These are phyloP conservation scores for Aspergillaceae sp. DNA, from an alignment of 2,329 filamentous ascomycete species.

Conservation along the genomic window DNA sequence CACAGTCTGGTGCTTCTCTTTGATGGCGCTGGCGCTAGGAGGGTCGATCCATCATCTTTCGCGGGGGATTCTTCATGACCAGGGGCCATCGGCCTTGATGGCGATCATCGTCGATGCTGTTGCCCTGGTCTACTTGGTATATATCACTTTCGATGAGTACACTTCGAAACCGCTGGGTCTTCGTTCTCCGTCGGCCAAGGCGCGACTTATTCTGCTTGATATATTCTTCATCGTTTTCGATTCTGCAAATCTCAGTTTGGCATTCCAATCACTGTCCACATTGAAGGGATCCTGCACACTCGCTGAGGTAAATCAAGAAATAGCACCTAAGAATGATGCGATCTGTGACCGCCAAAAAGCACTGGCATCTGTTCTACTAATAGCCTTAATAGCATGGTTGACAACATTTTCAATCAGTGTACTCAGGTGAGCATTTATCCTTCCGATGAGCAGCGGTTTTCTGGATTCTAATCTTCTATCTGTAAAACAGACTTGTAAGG, in stretches of 20 bases:
- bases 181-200: constrained; percentile 73
- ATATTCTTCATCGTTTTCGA: constrained; percentile 97
- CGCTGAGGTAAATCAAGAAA: constrained; percentile 28
- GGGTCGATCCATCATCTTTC: constrained; percentile 62
- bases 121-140: constrained; percentile 80
- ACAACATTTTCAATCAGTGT: constrained; percentile 82
- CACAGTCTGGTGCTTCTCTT: constrained; percentile 72
- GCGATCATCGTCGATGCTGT: constrained; percentile 83
- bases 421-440: constrained; percentile 46
- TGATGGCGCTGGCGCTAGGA: constrained; percentile 70
- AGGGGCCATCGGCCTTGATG: constrained; percentile 73
- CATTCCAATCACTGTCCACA: constrained; percentile 71
- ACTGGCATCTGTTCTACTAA: constrained; percentile 66
- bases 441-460: no score
- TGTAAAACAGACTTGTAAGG: constrained; percentile 29
- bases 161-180: constrained; percentile 86
- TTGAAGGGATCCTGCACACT: constrained; percentile 51
- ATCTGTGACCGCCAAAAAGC: constrained; percentile 60
- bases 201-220: constrained; percentile 81
- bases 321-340: constrained; percentile 30
- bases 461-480: constrained; percentile 5
- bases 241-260: constrained; percentile 81
- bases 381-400: constrained; percentile 82
- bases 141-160: constrained; percentile 96
- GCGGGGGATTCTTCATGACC: constrained; percentile 39